Conservation (phyloP, 2,329 filamentous ascomycete genomes). For the Epichloe sibirici region DNA sequence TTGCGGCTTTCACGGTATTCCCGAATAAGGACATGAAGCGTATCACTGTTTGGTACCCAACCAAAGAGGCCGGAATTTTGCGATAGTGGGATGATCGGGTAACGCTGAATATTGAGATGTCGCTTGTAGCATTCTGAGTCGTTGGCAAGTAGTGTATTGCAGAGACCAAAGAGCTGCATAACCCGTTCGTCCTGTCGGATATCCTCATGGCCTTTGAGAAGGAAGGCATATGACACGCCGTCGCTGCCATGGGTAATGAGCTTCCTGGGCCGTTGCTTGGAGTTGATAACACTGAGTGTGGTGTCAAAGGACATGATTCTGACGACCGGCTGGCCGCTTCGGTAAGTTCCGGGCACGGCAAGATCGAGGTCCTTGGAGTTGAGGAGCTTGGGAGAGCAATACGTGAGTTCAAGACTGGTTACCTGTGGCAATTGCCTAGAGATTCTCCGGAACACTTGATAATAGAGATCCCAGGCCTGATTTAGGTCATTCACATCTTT, state of each 20-base stretch:
- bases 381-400: slow-evolving; percentile 90
- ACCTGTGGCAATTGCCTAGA: slow-evolving; percentile 85
- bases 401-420: slow-evolving; percentile 84
- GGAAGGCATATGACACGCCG: slow-evolving; percentile 74
- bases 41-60: slow-evolving; percentile 97
- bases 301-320: slow-evolving; percentile 83
- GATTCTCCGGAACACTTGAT: slow-evolving; percentile 95
- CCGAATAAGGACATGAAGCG: slow-evolving; percentile 87
- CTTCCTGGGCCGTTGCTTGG: slow-evolving; percentile 90
- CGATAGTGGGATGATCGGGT: slow-evolving; percentile 91
- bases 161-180: slow-evolving; percentile 97
- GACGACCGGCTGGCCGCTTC: slow-evolving; percentile 64
- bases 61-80: slow-evolving; percentile 91
- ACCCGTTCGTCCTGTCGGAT: slow-evolving; percentile 97
- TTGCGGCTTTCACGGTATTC: slow-evolving; percentile 96
- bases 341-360: slow-evolving; percentile 91
- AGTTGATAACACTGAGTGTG: slow-evolving; percentile 84
- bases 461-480: slow-evolving; percentile 98
- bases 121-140: slow-evolving; percentile 96
- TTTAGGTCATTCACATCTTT: slow-evolving; percentile 89
- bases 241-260: slow-evolving; percentile 82
- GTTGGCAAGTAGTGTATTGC: slow-evolving; percentile 86
- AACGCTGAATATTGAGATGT: slow-evolving; percentile 90
- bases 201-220: slow-evolving; percentile 98
- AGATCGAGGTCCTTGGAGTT: slow-evolving; percentile 76